These are phyloP conservation scores for Salix purpurea DNA, from an alignment of 345 rosid genomes.

Conservation along the genomic window DNA sequence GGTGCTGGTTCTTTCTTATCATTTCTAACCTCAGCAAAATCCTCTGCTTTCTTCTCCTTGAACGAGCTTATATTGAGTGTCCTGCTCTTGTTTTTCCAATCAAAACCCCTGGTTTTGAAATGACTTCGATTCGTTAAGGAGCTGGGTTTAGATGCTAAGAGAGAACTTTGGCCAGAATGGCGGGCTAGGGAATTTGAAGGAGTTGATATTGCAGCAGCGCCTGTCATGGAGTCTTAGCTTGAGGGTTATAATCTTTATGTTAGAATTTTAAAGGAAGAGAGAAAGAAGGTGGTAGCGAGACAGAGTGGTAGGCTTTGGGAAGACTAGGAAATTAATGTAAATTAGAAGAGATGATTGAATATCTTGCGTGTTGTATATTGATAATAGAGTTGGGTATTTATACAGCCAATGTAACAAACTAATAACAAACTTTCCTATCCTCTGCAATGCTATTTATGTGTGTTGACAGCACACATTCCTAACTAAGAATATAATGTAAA, in stretches of 20 bases:
- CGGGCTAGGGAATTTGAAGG: slow-evolving; percentile 7
- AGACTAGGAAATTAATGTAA: neutral
- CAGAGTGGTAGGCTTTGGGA: neutral
- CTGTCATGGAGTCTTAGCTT: neutral
- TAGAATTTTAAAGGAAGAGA: neutral
- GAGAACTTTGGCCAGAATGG: neutral
- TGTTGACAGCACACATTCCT: too few species aligned
- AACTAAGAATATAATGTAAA: too few species aligned
- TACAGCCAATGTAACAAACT: too few species aligned
- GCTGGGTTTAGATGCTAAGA: neutral
- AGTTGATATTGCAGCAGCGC: neutral
- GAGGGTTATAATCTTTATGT: neutral
- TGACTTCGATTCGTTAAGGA: neutral
- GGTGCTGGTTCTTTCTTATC: neutral
- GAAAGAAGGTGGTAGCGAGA: neutral
- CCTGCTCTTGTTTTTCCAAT: neutral
- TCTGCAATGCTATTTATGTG: too few species aligned
- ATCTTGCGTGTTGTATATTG: too few species aligned
- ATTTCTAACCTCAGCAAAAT: neutral
- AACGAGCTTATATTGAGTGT: slow-evolving; percentile 5
- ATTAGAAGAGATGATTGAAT: too few species aligned
- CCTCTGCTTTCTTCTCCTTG: slow-evolving; percentile 10
- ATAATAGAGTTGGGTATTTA: too few species aligned
- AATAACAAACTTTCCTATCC: too few species aligned
- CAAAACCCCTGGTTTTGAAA: neutral